Percentiles rank a stretch among this genome's conserved stretches.
phyloP scores from a whole-genome alignment of 495 filamentous ascomycete species.

The Immersiella caudata region DNA sequence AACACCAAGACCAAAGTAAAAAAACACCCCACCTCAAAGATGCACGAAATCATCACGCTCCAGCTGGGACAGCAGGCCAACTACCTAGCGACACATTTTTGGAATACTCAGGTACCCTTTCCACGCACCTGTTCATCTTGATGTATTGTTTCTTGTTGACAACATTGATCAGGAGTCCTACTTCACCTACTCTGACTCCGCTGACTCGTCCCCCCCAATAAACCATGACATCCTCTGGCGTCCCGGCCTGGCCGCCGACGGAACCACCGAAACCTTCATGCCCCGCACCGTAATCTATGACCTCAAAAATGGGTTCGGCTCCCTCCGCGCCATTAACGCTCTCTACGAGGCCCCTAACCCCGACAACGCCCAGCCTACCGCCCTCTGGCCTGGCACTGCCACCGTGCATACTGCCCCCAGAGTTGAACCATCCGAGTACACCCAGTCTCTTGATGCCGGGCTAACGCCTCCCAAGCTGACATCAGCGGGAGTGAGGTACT shows the following conservation, averaged over 20 bases:
- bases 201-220: conserved; percentile 64
- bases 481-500: conserved; percentile 77
- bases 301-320: conserved; percentile 88
- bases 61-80: conserved; percentile 93
- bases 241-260: conserved; percentile 79
- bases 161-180: conserved; percentile 77
- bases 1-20: neutral
- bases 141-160: conserved; percentile 6
- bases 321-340: conserved; percentile 82
- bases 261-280: conserved; percentile 80
- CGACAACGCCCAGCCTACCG: conserved; percentile 39
- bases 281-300: conserved; percentile 94
- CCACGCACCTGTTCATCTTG: neutral
- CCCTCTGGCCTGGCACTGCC: conserved; percentile 60
- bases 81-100: conserved; percentile 96
- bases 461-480: conserved; percentile 63
- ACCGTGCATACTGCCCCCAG: conserved; percentile 58
- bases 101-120: conserved; percentile 75
- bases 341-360: conserved; percentile 66
- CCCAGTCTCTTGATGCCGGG: conserved; percentile 73
- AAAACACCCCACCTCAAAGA: conserved; percentile 39
- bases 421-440: conserved; percentile 74
- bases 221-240: conserved; percentile 94
- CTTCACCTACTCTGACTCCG: conserved; percentile 76
- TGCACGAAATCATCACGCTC: conserved; percentile 96